Conservation (phyloP, 805 yeast genomes). For the Metschnikowia baotianmanensis region DNA sequence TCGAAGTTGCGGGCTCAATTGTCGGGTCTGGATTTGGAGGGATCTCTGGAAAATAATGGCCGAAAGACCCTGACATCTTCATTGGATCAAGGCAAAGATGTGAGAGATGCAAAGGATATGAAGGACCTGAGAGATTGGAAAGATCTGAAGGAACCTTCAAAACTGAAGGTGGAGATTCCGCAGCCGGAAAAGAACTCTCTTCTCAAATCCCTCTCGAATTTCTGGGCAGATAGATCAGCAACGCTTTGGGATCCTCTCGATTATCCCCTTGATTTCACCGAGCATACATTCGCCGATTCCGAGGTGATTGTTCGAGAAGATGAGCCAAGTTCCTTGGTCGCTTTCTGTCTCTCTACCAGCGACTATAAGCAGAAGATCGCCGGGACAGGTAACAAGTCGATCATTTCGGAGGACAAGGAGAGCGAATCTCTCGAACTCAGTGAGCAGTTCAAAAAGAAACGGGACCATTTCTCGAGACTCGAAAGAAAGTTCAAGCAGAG, state of each 20-base stretch:
- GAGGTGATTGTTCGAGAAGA: conserved; percentile 93
- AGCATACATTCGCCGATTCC: conserved; percentile 91
- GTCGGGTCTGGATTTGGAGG: no score
- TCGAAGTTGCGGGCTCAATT: neutral
- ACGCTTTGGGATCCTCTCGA: conserved; percentile 90
- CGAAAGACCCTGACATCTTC: neutral
- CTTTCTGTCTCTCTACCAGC: conserved; percentile 82
- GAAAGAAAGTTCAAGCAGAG: conserved; percentile 41
- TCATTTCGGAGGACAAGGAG: conserved; percentile 7
- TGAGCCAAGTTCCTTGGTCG: conserved; percentile 92
- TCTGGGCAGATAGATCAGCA: conserved; percentile 98
- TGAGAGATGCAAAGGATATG: neutral
- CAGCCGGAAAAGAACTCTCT: conserved; percentile 70
- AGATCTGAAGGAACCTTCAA: conserved; percentile 2
- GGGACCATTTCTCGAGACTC: conserved; percentile 37
- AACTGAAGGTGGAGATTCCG: conserved; percentile 28
- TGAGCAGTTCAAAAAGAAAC: conserved; percentile 33
- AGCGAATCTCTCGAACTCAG: conserved; percentile 25
- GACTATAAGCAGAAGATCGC: conserved; percentile 73
- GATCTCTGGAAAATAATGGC: no score
- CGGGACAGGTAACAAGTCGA: conserved; percentile 26
- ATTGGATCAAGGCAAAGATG: no score
- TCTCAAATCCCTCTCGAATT: conserved; percentile 78
- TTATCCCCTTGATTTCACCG: conserved; percentile 76
- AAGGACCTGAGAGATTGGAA: no score